phyloP scores from a whole-genome alignment of 2,329 filamentous ascomycete species.

The Penicillium sp. region DNA sequence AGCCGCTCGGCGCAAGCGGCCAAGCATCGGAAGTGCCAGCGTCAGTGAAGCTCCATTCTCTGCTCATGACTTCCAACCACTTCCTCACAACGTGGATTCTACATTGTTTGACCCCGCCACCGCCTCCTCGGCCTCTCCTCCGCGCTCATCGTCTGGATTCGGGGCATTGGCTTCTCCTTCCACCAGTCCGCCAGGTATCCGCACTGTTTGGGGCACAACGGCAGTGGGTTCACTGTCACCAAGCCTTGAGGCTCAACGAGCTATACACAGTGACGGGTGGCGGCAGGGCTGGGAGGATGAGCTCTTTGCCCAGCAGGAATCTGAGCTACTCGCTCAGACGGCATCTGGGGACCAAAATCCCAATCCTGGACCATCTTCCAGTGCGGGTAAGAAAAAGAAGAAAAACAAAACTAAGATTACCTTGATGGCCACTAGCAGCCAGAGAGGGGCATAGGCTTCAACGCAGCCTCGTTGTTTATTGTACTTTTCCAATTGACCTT shows the following conservation, averaged over 20 bases:
- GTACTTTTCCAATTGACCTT: not conserved
- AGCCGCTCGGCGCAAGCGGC: slow-evolving; percentile 61
- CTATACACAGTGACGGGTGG: slow-evolving; percentile 73
- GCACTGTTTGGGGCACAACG: slow-evolving; percentile 91
- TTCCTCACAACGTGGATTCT: slow-evolving; percentile 43
- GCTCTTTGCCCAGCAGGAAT: slow-evolving; percentile 61
- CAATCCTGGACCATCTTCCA: slow-evolving; percentile 20
- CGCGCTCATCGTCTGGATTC: slow-evolving; percentile 42
- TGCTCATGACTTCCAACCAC: slow-evolving; percentile 64
- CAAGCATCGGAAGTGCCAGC: slow-evolving; percentile 45
- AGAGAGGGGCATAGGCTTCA: slow-evolving; percentile 52
- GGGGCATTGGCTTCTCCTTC: slow-evolving; percentile 69
- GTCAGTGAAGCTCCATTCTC: slow-evolving; percentile 49
- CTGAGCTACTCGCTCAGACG: slow-evolving; percentile 50
- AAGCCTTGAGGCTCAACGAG: slow-evolving; percentile 44
- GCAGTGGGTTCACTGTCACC: slow-evolving; percentile 61
- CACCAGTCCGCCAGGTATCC: slow-evolving; percentile 71
- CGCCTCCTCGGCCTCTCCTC: slow-evolving; percentile 43
- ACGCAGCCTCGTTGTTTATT: not conserved
- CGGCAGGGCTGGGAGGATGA: slow-evolving; percentile 79
- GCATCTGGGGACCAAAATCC: slow-evolving; percentile 30
- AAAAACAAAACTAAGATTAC: slow-evolving; percentile 68
- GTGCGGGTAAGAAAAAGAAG: slow-evolving; percentile 59
- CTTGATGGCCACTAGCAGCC: slow-evolving; percentile 64
- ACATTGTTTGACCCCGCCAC: slow-evolving; percentile 30